A percentile compares a stretch with the other conserved stretches of the same genome.
Evolutionary conservation across 2,329 filamentous ascomycete species (phyloP).

Genomic region (Exophiala viscosa): DNA sequence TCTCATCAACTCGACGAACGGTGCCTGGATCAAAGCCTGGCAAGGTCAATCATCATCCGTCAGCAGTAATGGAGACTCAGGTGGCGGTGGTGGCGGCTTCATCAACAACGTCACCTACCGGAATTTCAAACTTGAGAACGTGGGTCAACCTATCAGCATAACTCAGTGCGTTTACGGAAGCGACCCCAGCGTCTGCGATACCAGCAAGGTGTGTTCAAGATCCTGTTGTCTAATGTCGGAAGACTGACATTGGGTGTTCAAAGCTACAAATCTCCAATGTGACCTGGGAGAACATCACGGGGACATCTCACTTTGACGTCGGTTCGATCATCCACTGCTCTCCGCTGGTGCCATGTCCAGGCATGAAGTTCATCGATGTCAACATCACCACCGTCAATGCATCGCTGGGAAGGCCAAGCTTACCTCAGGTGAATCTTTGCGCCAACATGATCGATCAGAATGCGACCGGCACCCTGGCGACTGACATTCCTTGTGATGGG

Average conservation of each 20-base stretch:
- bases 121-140: slow-evolving; percentile 57
- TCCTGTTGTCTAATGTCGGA: background rate
- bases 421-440: slow-evolving; percentile 42
- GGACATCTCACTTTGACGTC: slow-evolving; percentile 49
- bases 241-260: background rate
- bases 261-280: slow-evolving; percentile 42
- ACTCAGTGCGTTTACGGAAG: slow-evolving; percentile 55
- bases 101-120: slow-evolving; percentile 68
- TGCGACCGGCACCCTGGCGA: slow-evolving; percentile 13
- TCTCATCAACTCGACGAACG: slow-evolving; percentile 60
- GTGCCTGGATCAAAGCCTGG: slow-evolving; percentile 72
- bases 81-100: slow-evolving; percentile 60
- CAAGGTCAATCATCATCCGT: slow-evolving; percentile 55
- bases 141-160: slow-evolving; percentile 62
- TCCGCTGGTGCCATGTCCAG: slow-evolving; percentile 42
- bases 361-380: slow-evolving; percentile 45
- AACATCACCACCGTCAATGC: slow-evolving; percentile 43
- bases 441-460: slow-evolving; percentile 37
- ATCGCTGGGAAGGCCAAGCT: slow-evolving; percentile 31
- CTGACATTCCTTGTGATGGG: slow-evolving; percentile 29
- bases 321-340: slow-evolving; percentile 48
- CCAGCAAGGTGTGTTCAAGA: slow-evolving; percentile 32
- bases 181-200: slow-evolving; percentile 35
- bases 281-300: slow-evolving; percentile 46
- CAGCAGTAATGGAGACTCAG: slow-evolving; percentile 56